Conservation (phyloP, 768 basidiomycete genomes). For the Suillus americanus region DNA sequence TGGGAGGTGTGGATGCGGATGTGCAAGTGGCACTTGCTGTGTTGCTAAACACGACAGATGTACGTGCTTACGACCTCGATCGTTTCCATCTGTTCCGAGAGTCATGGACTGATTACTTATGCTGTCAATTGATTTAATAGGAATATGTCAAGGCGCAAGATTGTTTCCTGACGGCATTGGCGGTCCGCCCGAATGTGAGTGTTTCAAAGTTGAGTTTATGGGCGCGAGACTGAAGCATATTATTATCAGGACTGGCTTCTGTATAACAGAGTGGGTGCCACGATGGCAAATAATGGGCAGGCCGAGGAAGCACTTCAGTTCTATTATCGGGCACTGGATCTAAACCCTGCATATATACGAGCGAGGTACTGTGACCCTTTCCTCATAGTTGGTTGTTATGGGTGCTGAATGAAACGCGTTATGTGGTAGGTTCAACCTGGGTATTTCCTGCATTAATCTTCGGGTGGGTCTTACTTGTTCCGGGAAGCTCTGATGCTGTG, state of each 20-base stretch:
- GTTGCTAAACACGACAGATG: slow-evolving; percentile 89
- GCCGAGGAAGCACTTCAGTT: slow-evolving; percentile 83
- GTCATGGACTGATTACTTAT: slow-evolving; percentile 5
- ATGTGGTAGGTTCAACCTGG: slow-evolving; percentile 79
- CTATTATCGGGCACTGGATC: slow-evolving; percentile 81
- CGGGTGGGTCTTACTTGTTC: slow-evolving; percentile 46
- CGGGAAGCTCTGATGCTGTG: slow-evolving; percentile 9
- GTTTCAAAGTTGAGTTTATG: neutral
- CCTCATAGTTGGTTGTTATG: neutral
- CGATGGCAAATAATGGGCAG: slow-evolving; percentile 85
- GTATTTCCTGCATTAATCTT: slow-evolving; percentile 89
- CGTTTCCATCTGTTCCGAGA: neutral
- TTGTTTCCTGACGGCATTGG: slow-evolving; percentile 88
- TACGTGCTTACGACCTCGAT: slow-evolving; percentile 28
- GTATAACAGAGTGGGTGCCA: slow-evolving; percentile 93
- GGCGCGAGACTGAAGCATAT: neutral
- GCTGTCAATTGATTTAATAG: slow-evolving; percentile 36
- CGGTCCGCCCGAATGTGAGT: slow-evolving; percentile 81
- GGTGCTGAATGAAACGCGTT: neutral
- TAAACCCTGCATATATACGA: slow-evolving; percentile 89
- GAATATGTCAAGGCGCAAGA: slow-evolving; percentile 92
- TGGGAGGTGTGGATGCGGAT: slow-evolving; percentile 81
- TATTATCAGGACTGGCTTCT: slow-evolving; percentile 77
- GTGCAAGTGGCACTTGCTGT: slow-evolving; percentile 94
- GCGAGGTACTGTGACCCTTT: slow-evolving; percentile 55